phyloP scores from a whole-genome alignment of 306 rosid genomes.

The Casuarina equisetifolia region DNA sequence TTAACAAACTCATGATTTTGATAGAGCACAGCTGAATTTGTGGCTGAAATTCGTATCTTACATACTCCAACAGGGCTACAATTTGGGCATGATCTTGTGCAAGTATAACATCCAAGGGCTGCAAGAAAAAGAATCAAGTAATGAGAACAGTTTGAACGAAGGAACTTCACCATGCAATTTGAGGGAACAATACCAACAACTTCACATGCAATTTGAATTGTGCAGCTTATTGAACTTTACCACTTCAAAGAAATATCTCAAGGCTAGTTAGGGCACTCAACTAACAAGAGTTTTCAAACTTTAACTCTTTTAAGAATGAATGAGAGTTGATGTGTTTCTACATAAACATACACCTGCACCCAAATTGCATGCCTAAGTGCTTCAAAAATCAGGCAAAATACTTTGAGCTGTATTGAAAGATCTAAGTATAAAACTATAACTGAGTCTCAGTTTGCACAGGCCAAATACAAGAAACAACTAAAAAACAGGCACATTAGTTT shows the following conservation, averaged over 20 bases:
- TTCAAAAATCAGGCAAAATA: neutral
- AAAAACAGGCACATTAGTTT: no score
- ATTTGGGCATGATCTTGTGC: constrained; percentile 94
- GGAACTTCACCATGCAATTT: neutral
- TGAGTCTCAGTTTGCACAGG: neutral
- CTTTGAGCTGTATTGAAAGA: neutral
- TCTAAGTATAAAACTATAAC: neutral
- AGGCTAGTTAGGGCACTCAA: neutral
- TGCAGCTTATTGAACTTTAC: neutral
- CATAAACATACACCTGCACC: neutral
- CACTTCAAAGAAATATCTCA: neutral
- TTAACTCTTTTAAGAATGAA: neutral
- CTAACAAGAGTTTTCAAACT: neutral
- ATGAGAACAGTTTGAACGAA: constrained; percentile 8
- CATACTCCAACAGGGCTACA: constrained; percentile 87
- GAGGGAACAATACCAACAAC: neutral
- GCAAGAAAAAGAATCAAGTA: constrained; percentile 32
- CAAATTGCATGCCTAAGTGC: constrained; percentile 1
- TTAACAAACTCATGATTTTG: constrained; percentile 91
- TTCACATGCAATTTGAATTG: neutral
- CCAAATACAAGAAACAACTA: no score
- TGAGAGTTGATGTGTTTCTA: neutral
- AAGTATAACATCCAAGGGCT: constrained; percentile 95
- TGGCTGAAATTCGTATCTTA: constrained; percentile 90
- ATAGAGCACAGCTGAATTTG: constrained; percentile 85